Evolutionary conservation across 208 protist genomes (phyloP).

Genomic region (Herpetomonas tarakana): DNA sequence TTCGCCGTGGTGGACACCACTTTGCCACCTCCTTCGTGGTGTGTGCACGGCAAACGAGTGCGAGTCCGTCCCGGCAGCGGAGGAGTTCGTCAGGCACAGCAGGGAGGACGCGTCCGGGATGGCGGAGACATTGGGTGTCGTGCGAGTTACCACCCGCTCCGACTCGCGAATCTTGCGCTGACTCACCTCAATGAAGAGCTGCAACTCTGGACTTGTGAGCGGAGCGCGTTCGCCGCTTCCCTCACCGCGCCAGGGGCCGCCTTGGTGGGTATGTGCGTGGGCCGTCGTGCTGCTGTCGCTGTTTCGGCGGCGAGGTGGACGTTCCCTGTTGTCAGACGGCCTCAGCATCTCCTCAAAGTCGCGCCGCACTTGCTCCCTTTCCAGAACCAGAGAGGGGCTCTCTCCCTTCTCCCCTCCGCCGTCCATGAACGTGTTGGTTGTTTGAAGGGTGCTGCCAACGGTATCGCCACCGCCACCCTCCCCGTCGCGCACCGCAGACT

Average conservation of each 20-base stretch:
- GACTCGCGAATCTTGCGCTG: slow-evolving; percentile 63
- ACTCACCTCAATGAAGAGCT: slow-evolving; percentile 62
- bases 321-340: too few relatives aligned
- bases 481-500: not conserved
- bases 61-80: too few relatives aligned
- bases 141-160: slow-evolving; percentile 42
- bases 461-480: not conserved
- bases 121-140: slow-evolving; percentile 2
- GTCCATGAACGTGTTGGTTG: not conserved
- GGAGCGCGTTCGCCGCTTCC: slow-evolving; percentile 12
- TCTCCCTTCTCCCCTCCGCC: not conserved
- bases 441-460: not conserved
- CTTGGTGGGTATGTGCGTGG: too few relatives aligned
- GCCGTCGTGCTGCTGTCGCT: not conserved
- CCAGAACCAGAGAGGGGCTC: not conserved
- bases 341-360: not conserved
- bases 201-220: slow-evolving; percentile 55
- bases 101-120: not conserved
- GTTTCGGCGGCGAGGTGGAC: too few relatives aligned
- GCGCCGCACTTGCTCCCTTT: not conserved
- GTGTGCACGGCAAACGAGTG: slow-evolving; percentile 2
- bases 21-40: not conserved
- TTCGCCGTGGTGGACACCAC: not conserved
- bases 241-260: too few relatives aligned
- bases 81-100: not conserved